Evolutionary conservation across 345 rosid genomes (phyloP), one percentile per base, ranked within the genome.

Genomic region (Moricandia arvensis): DNA sequence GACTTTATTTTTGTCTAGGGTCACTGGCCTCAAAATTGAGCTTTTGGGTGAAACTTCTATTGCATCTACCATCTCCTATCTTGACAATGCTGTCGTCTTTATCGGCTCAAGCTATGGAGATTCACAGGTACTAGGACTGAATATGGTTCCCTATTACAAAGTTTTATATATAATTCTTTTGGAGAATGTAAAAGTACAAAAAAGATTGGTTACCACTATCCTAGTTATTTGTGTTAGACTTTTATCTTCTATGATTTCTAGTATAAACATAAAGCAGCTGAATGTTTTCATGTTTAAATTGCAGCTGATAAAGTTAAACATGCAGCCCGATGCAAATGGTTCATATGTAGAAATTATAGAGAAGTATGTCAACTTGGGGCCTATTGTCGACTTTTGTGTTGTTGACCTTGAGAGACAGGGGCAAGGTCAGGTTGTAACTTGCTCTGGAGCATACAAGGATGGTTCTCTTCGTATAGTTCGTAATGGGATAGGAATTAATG

Each of bases 371-470:
- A 94, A 91, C 78, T 81, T 94, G 85, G 98, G 98, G 69, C 98
- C 98, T 63, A 91, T 94, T 59, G 91, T 86, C 49, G 98, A 91
- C 82, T 89, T 91, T 77, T 90, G 94, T 79, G 96, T 91, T 63
- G 93, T 94, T 65, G 96, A 94, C 83, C 95, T 91, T 45, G 98
- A 94, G 87, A 90, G 97, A 86, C 98, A 94, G 82, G 98, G 98
- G 78, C 97, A 91, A 81, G 93, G 97, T 64, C 98, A 94, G 86
- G 96, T 94, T 75, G 96, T 94, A 33, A 94, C 98, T 66, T 91
- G 97, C 84, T 90, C 97, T 71, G 97, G 98, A 79, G 97, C 95
- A 69, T 86, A 90, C 61, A 94, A 94, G 86, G 98, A 94, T 79
- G 98, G 98, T 79, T 94, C 98, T 75, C 95, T 94, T 53, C 90